phyloP scores from a whole-genome alignment of 176 grass and related monocot genomes.

The Oropetium thomaeum region DNA sequence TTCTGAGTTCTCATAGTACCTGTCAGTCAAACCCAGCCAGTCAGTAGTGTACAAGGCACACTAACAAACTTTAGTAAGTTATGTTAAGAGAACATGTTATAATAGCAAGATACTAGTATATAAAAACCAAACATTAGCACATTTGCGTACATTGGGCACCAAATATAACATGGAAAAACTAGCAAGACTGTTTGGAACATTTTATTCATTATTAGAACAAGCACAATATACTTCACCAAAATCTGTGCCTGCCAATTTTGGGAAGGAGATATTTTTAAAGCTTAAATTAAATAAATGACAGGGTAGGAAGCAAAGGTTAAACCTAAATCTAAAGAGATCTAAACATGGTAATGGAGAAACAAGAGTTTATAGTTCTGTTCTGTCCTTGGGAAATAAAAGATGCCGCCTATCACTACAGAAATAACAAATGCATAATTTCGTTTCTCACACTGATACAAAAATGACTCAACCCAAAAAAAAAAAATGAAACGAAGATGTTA shows the following conservation, averaged over 20 bases:
- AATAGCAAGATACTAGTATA: conserved; percentile 25
- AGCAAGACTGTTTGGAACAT: conserved; percentile 1
- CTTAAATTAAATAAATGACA: conserved; percentile 11
- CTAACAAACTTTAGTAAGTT: conserved; percentile 15
- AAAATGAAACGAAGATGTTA: too few species aligned
- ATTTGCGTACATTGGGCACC: background rate
- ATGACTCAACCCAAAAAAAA: too few species aligned
- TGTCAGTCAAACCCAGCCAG: conserved; percentile 38
- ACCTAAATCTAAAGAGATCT: conserved; percentile 15
- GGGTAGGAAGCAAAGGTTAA: conserved; percentile 5
- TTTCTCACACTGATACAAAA: background rate
- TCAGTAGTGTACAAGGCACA: conserved; percentile 25
- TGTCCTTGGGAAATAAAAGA: conserved; percentile 1
- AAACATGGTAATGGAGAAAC: conserved; percentile 2
- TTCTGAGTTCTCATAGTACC: conserved; percentile 73
- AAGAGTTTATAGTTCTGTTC: conserved; percentile 15
- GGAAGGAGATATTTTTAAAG: background rate
- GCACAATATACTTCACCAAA: background rate
- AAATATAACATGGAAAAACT: conserved; percentile 2
- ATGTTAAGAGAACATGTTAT: conserved; percentile 13
- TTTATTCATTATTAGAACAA: background rate
- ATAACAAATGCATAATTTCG: background rate
- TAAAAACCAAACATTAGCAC: conserved; percentile 20
- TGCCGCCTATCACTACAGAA: background rate
- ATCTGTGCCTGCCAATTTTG: background rate